Evolutionary conservation across 768 basidiomycete genomes (phyloP), one percentile per base, ranked within the genome.

Genomic region (Tricholoma hemisulphureum): DNA sequence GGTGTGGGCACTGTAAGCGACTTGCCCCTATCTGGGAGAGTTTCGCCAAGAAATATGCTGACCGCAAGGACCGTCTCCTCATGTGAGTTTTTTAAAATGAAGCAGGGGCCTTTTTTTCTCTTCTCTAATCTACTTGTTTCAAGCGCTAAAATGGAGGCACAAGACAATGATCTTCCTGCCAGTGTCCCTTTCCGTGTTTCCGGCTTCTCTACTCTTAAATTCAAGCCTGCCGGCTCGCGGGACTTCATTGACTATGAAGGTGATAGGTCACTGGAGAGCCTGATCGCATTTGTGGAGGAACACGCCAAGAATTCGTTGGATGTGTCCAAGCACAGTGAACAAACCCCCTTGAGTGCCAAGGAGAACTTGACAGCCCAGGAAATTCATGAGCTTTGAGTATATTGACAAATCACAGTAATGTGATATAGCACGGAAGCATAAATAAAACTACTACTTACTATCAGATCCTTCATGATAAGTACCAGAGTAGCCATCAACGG

Each of bases 1-100:
- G 88, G 88, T 93, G 91, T 67, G 91, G 91, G 43, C 93, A 95
- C 83, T 95, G 94, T 88, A 97, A 97, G 77, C 93, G 95, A 66
- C 85, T 99, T 65, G 91, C 90, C 72, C 96, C 97, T 11, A 91
- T 77, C 37, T 99, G 94, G 93, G 95, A 98, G 59, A 83, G 79
- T 23, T 84, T 99, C 34, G 97, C 83, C 55, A 90, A 95, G 68
- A 89, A 88, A 68, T 98, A 87, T 74, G 83, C 84, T 46, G 70
- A 78, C 53, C 78, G 87, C 71, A 87, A 89, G 74, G 88, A 94
- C 68, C 83, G 82, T 34, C 65, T 97, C 56, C 63, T 85, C 65
- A 94, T 96, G 94, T 95, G 71, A 51, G 82, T 52, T 9, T 45
- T 26, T 45, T 16, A 37, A 11, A 43, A 46, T 45, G 32, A 16